Evolutionary conservation across 202 grass and related monocot genomes (phyloP), one percentile per base, ranked within the genome.

Genomic region (Hordeum pubiflorum): DNA sequence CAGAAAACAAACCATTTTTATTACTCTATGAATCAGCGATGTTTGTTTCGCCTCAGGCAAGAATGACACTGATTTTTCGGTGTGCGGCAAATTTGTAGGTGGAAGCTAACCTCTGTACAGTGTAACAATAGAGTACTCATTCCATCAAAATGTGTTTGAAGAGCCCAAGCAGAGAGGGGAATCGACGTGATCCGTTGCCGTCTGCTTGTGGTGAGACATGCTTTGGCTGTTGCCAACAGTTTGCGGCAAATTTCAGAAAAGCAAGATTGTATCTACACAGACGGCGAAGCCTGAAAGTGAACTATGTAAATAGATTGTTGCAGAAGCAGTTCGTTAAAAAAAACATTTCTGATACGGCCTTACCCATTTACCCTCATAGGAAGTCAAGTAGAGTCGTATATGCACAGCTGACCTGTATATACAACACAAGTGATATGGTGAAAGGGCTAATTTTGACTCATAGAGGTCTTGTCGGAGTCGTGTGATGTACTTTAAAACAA

Each of bases 271-370:
- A 29, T 29, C 27, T 58, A 66, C 65, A 72, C 23, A 59, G 36
- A 87, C 12, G 20, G 8, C 9, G 14, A 65, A 40, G 32, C 21
- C 54, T 80, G 6, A 61, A 65, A 61, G 48, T 66, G 17, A 73
- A 58, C 31, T 39, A 12, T 86, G 87, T 89, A 63, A 89, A 86
- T 82, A 86, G 66, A 82, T 78, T 52, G 79, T 78, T 85, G 52
- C 69, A 78, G 22, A 63, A 78, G 60, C 29, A 37, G 46, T 54
- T 63, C 8, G 26, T 37, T 62, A 37, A 4, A 18, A 57, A 22
- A 63, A 14, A 61, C 26, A 82, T 63, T 74, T 32, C 40, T 74
- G 57, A 22, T 64, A 63, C 33, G 60, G 33, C 46, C n/a, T 66
- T 83, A 83, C 72, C 29, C 78, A 46, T 13, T 29, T 71, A 23